These are phyloP conservation scores for Lumnitzera racemosa DNA, from an alignment of 345 rosid species.

Conservation along the genomic window DNA sequence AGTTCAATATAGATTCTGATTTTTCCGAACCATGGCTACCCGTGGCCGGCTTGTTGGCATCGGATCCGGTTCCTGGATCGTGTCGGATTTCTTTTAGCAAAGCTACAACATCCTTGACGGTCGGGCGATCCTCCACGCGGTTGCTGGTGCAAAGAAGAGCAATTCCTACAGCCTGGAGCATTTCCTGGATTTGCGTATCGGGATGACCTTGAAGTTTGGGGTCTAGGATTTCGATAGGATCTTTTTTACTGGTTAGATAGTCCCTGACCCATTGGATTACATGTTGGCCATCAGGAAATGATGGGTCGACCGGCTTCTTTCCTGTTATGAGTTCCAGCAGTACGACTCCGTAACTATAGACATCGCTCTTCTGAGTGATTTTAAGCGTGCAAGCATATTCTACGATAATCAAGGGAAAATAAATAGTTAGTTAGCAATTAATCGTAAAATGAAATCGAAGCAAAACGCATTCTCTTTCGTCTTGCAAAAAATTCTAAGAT, in stretches of 20 bases:
- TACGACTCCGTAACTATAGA: conserved; percentile 79
- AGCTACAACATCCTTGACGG: conserved; percentile 86
- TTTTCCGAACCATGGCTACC: conserved; percentile 14
- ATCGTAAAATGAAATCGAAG: too few species aligned
- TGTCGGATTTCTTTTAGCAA: conserved; percentile 59
- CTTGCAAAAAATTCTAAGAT: too few species aligned
- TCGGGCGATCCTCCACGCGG: conserved; percentile 71
- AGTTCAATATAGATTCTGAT: conserved; percentile 17
- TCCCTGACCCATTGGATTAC: conserved; percentile 80
- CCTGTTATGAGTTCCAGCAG: conserved; percentile 75
- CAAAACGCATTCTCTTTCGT: too few species aligned
- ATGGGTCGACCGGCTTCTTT: conserved; percentile 68
- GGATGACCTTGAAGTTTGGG: conserved; percentile 58
- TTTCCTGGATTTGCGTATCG: conserved; percentile 64
- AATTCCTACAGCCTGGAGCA: conserved; percentile 80
- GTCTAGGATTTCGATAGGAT: conserved; percentile 62
- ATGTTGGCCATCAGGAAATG: conserved; percentile 58
- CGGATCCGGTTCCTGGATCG: conserved; percentile 21
- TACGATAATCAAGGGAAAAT: conserved; percentile 8
- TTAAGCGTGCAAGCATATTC: conserved; percentile 66
- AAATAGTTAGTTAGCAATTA: too few species aligned
- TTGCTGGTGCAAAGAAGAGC: conserved; percentile 72
- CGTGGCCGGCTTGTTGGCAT: conserved; percentile 31
- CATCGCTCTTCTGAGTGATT: conserved; percentile 71
- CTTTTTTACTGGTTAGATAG: conserved; percentile 55